Conservation (phyloP, 2,329 filamentous ascomycete genomes). For the Fusarium graminum region DNA sequence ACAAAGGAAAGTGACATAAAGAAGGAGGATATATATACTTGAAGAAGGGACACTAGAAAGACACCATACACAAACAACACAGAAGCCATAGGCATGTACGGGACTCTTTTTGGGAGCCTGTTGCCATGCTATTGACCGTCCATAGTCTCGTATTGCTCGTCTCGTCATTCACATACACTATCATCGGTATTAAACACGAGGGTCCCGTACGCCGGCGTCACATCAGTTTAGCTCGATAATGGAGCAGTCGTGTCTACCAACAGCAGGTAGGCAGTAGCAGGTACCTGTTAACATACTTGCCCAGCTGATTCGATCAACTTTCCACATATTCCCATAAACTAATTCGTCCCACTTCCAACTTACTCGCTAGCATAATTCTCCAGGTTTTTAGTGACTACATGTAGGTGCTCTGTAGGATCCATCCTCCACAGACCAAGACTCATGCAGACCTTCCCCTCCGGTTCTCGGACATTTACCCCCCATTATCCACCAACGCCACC, state of each 20-base stretch:
- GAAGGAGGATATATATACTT: conserved; percentile 16
- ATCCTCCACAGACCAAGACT: conserved; percentile 18
- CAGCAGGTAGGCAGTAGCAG: too few relatives aligned
- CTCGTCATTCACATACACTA: conserved; percentile 6
- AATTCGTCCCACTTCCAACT: conserved; percentile 24
- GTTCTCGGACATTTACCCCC: conserved; percentile 37
- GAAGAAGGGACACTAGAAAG: conserved; percentile 27
- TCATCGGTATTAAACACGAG: conserved; percentile 28
- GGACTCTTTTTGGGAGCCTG: conserved; percentile 17
- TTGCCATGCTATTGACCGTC: conserved; percentile 15
- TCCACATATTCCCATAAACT: conserved; percentile 9
- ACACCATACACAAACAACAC: conserved; percentile 14
- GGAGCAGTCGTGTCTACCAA: too few relatives aligned
- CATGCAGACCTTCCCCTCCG: conserved; percentile 26
- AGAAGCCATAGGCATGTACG: conserved; percentile 11
- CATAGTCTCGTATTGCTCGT: neutral
- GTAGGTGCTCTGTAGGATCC: neutral
- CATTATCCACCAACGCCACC: conserved; percentile 30
- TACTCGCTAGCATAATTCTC: conserved; percentile 19
- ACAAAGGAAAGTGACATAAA: conserved; percentile 14
- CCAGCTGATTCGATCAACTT: neutral
- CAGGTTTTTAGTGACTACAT: conserved; percentile 11
- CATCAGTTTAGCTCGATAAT: conserved; percentile 2
- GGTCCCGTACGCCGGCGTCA: conserved; percentile 18
- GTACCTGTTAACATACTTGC: too few relatives aligned